Evolutionary conservation across 2,329 filamentous ascomycete species (phyloP).

Genomic region (Monosporascus sp.): DNA sequence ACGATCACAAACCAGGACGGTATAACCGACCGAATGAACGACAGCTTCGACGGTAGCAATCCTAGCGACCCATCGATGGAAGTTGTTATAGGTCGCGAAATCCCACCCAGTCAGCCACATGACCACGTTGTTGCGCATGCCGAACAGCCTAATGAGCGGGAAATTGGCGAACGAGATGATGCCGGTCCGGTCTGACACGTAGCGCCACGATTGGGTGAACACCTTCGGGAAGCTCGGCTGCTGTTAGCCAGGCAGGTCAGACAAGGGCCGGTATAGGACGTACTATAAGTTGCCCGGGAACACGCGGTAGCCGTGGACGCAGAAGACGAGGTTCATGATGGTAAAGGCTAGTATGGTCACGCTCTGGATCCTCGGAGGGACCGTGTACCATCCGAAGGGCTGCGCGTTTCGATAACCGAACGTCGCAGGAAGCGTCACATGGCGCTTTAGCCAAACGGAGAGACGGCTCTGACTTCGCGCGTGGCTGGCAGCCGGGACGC

Average conservation of each 20-base stretch:
- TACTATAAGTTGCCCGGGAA: constrained; percentile 37
- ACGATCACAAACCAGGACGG: constrained; percentile 37
- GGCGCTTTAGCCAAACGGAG: constrained; percentile 26
- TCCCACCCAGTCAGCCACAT: constrained; percentile 66
- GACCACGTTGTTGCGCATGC: constrained; percentile 61
- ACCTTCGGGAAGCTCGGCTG: constrained; percentile 28
- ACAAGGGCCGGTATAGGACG: constrained; percentile 5
- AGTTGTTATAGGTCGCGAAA: constrained; percentile 61
- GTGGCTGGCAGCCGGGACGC: background rate
- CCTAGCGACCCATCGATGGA: constrained; percentile 63
- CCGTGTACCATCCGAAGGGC: constrained; percentile 39
- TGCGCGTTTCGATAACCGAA: constrained; percentile 40
- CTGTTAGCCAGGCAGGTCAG: constrained; percentile 2
- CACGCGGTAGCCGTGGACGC: constrained; percentile 32
- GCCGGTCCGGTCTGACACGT: constrained; percentile 59
- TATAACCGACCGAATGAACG: constrained; percentile 58
- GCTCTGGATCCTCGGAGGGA: constrained; percentile 39
- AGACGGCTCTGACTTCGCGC: background rate
- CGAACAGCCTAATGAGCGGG: constrained; percentile 62
- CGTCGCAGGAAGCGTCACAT: constrained; percentile 34
- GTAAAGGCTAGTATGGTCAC: constrained; percentile 34
- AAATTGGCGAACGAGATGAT: constrained; percentile 61
- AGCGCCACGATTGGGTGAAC: constrained; percentile 40
- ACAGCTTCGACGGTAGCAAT: constrained; percentile 58
- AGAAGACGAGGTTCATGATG: constrained; percentile 33